A percentile compares a stretch with the other conserved stretches of the same genome.
These are phyloP conservation scores for Posidonia oceanica DNA, from an alignment of 116 monocot species.

Conservation along the genomic window DNA sequence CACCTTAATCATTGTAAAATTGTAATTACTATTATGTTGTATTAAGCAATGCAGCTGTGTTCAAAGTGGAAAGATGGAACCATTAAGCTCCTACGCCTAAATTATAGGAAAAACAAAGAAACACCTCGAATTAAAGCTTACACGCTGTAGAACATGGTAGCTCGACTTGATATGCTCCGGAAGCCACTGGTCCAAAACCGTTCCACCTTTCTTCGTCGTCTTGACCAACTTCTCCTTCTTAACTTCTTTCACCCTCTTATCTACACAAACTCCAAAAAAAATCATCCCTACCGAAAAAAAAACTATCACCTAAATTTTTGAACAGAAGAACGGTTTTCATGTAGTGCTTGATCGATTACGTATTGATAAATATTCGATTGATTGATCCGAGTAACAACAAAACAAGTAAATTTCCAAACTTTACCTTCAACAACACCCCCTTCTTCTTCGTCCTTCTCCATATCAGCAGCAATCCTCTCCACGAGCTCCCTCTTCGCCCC, in stretches of 20 bases:
- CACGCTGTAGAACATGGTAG: conserved; percentile 76
- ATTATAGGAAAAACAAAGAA: not conserved
- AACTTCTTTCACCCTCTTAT: not conserved
- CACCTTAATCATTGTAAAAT: too few relatives aligned
- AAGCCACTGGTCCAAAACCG: conserved; percentile 72
- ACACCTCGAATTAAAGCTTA: conserved; percentile 10
- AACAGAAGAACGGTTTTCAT: not conserved
- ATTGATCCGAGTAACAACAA: not conserved
- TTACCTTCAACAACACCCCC: not conserved
- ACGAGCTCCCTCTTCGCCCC: conserved; percentile 46
- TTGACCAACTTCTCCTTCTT: conserved; percentile 63
- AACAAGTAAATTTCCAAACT: not conserved
- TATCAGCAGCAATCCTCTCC: conserved; percentile 25
- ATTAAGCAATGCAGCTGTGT: too few relatives aligned
- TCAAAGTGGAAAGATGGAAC: not conserved
- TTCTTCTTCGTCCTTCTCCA: not conserved
- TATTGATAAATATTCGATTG: too few relatives aligned
- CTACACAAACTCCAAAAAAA: not conserved
- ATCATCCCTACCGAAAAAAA: not conserved
- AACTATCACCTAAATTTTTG: not conserved
- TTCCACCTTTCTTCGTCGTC: conserved; percentile 67
- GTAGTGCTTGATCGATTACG: too few relatives aligned
- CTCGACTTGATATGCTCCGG: conserved; percentile 53
- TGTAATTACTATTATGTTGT: too few relatives aligned
- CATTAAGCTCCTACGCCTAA: not conserved